Base-by-base conservation (phyloP, 495 filamentous ascomycete genomes). In the Glonium stellatum region DNA sequence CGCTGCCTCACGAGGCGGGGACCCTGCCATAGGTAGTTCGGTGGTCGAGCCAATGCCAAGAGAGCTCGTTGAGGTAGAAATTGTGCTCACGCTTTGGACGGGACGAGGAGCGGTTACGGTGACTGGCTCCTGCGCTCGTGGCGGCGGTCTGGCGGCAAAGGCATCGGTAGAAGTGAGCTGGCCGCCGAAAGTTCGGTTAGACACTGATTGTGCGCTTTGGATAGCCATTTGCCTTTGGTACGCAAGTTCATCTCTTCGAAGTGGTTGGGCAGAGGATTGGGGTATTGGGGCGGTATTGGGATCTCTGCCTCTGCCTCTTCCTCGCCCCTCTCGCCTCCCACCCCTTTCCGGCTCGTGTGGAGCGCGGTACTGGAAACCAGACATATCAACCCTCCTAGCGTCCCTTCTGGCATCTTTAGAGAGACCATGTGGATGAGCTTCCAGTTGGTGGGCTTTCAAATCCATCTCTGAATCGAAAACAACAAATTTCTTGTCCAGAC, bases 401-500 rank as follows among this genome's bases (percentile, higher is more conserved):
- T 96, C 93, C 61, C 90, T 81, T 54, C 88, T 79, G 8, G 87
- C 87, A 68, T 90, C 90, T 65, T 96, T 96, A 6, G 88, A 84
- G 12, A 93, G 70, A 1, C 85, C 84, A 57, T 87, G 83, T 0
- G 87, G 87, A 71, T 95, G 90, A 11, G 76, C 75, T 69, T 89
- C 85, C 6, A 95, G 70, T 65, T 91, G 87, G 71, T 95, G 90
- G 12, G 82, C 90, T 69, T 96, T 95, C 31, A 99, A 72, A 71
- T 97, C 93, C 77, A 99, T 85, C 66, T 95, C 87, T 0, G 90
- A 89, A 50, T 87, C 89, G 61, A 99, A 99, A 0, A 97, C 95
- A n/a, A 96, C 84, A 66, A 97, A 96, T 72, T 97, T 97, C 80
- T 96, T 96, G 60, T 97, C 93, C 69, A 90, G 66, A 60, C 93